Conservation (phyloP, 2,329 filamentous ascomycete genomes). For the Cercospora sp. region DNA sequence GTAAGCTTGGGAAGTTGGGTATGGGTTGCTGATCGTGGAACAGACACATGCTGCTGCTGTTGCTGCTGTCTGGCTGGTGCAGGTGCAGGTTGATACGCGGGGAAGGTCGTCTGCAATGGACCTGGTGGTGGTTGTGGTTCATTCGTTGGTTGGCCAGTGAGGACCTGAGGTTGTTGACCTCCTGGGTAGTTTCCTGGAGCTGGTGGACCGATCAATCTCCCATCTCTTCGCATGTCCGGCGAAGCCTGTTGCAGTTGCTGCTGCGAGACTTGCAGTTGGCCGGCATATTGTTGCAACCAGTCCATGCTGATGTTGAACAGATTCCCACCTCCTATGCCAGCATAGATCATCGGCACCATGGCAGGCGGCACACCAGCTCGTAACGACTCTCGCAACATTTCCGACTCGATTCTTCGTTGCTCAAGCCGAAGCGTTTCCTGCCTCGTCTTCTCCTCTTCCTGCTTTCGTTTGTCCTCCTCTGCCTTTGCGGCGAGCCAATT, state of each 20-base stretch:
- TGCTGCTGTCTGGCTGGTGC: conserved; percentile 18
- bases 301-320: conserved; percentile 52
- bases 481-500: conserved; percentile 54
- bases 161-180: conserved; percentile 33
- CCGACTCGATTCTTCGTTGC: conserved; percentile 54
- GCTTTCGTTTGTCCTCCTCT: conserved; percentile 54
- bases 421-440: conserved; percentile 53
- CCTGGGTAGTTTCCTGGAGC: conserved; percentile 31
- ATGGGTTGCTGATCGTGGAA: conserved; percentile 48
- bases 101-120: conserved; percentile 43
- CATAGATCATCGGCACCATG: conserved; percentile 56
- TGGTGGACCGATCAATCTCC: conserved; percentile 44
- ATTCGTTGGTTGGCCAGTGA: conserved; percentile 42
- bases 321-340: conserved; percentile 52
- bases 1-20: conserved; percentile 53
- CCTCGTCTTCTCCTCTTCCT: conserved; percentile 56
- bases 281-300: conserved; percentile 52
- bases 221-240: conserved; percentile 46
- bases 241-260: conserved; percentile 39
- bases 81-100: conserved; percentile 40
- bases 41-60: conserved; percentile 43
- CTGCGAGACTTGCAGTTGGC: conserved; percentile 44
- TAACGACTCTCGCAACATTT: conserved; percentile 55
- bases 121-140: conserved; percentile 36
- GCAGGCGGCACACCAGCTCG: conserved; percentile 54